These are phyloP conservation scores for Deinandra increscens DNA, from an alignment of 129 eudicot species.

Conservation along the genomic window DNA sequence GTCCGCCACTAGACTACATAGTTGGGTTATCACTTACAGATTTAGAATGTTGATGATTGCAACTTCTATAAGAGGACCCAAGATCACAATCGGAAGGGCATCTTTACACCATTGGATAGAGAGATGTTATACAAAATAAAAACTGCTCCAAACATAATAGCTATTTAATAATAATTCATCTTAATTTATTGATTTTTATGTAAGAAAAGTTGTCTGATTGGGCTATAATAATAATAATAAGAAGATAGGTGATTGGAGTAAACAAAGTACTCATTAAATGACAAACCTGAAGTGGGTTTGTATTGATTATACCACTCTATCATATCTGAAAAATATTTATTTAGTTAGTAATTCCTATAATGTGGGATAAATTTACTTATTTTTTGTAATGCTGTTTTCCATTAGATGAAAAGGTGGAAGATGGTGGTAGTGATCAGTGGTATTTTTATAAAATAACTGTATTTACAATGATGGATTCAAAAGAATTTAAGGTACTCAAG, in stretches of 20 bases:
- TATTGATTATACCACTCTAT: slow-evolving; percentile 7
- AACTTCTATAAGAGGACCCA: too few species aligned
- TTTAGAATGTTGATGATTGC: too few species aligned
- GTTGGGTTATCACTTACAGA: too few species aligned
- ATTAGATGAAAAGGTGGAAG: slow-evolving; percentile 2
- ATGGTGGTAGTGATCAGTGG: slow-evolving; percentile 5
- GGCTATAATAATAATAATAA: too few species aligned
- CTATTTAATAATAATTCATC: neutral
- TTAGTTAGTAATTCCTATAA: slow-evolving; percentile 3
- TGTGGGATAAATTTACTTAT: slow-evolving; percentile 3
- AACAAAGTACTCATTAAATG: slow-evolving; percentile 25
- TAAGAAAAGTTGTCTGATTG: too few species aligned
- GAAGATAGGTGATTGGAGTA: slow-evolving; percentile 20
- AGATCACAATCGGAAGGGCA: too few species aligned
- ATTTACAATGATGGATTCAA: neutral
- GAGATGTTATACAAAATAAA: too few species aligned
- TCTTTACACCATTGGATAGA: too few species aligned
- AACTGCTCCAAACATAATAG: neutral
- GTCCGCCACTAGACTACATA: too few species aligned
- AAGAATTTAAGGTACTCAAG: too few species aligned
- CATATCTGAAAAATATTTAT: neutral
- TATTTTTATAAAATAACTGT: neutral
- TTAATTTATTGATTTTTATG: too few species aligned
- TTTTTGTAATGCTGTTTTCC: slow-evolving; percentile 20
- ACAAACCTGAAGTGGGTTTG: slow-evolving; percentile 22